Percentiles rank a stretch among this genome's conserved stretches.
These are phyloP conservation scores for Pichia sp. DNA, from an alignment of 1,139 yeast species.

Conservation along the genomic window DNA sequence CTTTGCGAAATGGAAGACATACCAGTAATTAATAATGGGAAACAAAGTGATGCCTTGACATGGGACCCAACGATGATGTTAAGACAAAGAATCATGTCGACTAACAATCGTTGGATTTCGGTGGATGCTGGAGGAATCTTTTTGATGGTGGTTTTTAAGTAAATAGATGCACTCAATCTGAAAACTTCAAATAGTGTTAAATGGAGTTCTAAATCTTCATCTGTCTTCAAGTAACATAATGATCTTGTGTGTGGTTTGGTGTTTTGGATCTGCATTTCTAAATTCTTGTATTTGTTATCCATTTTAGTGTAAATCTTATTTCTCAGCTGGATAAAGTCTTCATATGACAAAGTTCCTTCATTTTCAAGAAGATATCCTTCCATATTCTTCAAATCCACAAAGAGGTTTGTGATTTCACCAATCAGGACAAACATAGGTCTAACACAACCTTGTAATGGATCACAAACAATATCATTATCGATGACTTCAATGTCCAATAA, in stretches of 20 bases:
- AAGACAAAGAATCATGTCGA: slow-evolving; percentile 25
- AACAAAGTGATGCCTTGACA: slow-evolving; percentile 47
- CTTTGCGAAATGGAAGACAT: slow-evolving; percentile 41
- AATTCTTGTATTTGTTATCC: slow-evolving; percentile 13
- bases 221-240: slow-evolving; percentile 35
- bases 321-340: neutral
- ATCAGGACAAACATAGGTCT: slow-evolving; percentile 39
- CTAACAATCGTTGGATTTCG: slow-evolving; percentile 42
- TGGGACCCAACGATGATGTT: slow-evolving; percentile 45
- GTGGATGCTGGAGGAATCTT: slow-evolving; percentile 44
- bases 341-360: neutral
- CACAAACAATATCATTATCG: slow-evolving; percentile 36
- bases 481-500: slow-evolving; percentile 20
- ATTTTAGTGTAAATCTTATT: slow-evolving; percentile 8
- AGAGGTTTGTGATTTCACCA: slow-evolving; percentile 40
- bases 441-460: slow-evolving; percentile 46
- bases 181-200: slow-evolving; percentile 49
- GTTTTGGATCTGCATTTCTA: slow-evolving; percentile 38
- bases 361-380: slow-evolving; percentile 3
- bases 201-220: slow-evolving; percentile 45
- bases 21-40: slow-evolving; percentile 50
- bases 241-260: slow-evolving; percentile 43
- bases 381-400: slow-evolving; percentile 29
- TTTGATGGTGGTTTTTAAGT: slow-evolving; percentile 42
- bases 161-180: slow-evolving; percentile 43